phyloP scores from a whole-genome alignment of 345 rosid species.

The Lepidium aucheri region DNA sequence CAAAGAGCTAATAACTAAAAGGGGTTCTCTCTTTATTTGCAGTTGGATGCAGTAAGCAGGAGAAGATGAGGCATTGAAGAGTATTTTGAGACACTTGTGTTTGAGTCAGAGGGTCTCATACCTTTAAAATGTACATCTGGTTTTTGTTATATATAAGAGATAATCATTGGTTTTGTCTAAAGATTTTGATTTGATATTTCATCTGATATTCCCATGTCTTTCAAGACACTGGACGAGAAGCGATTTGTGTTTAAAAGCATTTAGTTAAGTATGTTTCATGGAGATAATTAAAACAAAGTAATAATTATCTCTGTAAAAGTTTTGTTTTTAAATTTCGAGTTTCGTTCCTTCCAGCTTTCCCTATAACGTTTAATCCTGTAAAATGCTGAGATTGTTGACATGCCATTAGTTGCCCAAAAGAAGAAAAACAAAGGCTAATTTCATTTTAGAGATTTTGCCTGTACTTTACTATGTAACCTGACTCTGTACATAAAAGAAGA shows the following conservation, averaged over 20 bases:
- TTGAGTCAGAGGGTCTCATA: background rate
- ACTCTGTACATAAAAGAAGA: background rate
- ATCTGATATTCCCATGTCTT: slow-evolving; percentile 4
- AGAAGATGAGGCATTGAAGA: slow-evolving; percentile 22
- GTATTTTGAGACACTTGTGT: background rate
- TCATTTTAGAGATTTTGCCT: too few species aligned
- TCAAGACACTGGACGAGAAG: background rate
- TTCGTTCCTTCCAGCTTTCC: slow-evolving; percentile 20
- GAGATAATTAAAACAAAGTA: background rate
- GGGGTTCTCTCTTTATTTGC: background rate
- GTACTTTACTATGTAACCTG: background rate
- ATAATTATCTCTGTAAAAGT: slow-evolving; percentile 15
- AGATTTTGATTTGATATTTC: slow-evolving; percentile 15
- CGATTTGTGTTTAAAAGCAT: background rate
- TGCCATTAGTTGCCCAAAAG: background rate
- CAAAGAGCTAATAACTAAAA: background rate
- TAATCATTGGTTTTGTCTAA: slow-evolving; percentile 12
- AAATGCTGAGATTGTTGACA: slow-evolving; percentile 15
- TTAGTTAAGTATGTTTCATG: background rate
- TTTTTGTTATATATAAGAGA: slow-evolving; percentile 22
- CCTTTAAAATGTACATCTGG: slow-evolving; percentile 16
- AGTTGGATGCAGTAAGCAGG: slow-evolving; percentile 29
- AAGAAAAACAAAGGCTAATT: too few species aligned
- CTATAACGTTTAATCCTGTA: slow-evolving; percentile 16
- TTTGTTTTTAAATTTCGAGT: slow-evolving; percentile 6